Conservation (phyloP, 179 eudicot species). For the Patellifolia procumbens region DNA sequence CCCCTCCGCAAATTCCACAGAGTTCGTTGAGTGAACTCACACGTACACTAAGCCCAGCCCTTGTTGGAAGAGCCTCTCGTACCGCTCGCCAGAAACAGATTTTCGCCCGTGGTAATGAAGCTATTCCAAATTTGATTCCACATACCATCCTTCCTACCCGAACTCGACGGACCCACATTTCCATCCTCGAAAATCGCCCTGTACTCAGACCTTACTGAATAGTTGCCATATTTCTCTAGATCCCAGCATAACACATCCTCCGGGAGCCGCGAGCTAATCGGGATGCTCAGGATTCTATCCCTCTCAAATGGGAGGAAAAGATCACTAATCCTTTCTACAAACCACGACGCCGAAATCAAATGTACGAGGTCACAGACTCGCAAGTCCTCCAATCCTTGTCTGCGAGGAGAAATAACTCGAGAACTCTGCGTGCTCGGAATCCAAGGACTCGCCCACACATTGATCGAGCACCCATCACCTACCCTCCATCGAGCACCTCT, state of each 20-base stretch:
- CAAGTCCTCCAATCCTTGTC: rapidly evolving
- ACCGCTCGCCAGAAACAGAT: too few relatives aligned
- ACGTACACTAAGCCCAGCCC: too few relatives aligned
- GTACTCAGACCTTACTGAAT: background rate
- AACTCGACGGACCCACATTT: background rate
- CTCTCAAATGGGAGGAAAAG: background rate
- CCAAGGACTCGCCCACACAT: background rate
- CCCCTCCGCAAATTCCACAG: too few relatives aligned
- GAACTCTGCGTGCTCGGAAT: background rate
- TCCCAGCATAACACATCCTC: background rate
- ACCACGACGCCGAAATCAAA: background rate
- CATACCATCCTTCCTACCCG: too few relatives aligned
- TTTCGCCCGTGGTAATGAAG: too few relatives aligned
- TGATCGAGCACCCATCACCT: background rate
- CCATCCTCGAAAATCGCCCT: background rate
- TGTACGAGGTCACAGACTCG: background rate
- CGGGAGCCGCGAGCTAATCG: background rate
- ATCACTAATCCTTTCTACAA: background rate
- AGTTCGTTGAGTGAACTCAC: too few relatives aligned
- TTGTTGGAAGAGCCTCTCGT: too few relatives aligned
- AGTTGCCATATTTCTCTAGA: background rate
- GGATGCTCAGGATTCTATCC: background rate
- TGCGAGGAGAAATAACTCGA: background rate
- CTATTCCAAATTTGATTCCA: too few relatives aligned
- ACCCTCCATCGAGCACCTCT: background rate